Conservation (phyloP, 1,284 basidiomycete genomes). For the Puccinia coronata region DNA sequence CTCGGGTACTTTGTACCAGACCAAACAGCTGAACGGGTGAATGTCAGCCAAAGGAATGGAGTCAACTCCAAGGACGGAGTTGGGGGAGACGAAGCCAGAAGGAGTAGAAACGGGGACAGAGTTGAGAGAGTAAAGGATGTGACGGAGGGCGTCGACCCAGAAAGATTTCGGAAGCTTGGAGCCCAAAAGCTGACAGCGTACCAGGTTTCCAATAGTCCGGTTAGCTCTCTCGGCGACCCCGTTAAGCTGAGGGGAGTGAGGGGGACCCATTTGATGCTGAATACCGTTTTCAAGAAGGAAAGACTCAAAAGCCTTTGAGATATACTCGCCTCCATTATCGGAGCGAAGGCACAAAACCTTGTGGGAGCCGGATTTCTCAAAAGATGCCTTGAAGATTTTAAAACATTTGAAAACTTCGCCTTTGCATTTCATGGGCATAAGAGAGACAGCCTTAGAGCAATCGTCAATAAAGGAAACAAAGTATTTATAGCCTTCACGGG, state of each 20-base stretch:
- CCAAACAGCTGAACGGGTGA: slow-evolving; percentile 23
- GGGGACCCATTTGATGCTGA: slow-evolving; percentile 57
- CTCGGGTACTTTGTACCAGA: slow-evolving; percentile 27
- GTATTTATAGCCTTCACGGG: no score
- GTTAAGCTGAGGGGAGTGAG: slow-evolving; percentile 60
- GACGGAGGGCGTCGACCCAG: no score
- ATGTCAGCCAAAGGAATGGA: slow-evolving; percentile 20
- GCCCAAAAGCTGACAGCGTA: background rate
- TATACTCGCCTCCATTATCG: slow-evolving; percentile 51
- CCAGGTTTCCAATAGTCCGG: no score
- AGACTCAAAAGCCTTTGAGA: slow-evolving; percentile 53
- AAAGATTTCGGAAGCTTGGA: no score
- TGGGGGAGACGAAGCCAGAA: background rate
- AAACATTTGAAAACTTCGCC: slow-evolving; percentile 52
- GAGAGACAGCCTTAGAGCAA: slow-evolving; percentile 2
- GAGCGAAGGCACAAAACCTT: slow-evolving; percentile 57
- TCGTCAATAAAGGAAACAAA: no score
- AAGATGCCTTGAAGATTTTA: no score
- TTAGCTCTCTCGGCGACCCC: no score
- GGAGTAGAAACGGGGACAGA: background rate
- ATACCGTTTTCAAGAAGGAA: slow-evolving; percentile 58
- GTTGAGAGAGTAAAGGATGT: no score
- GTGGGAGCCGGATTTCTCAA: slow-evolving; percentile 53
- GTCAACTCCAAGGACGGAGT: background rate
- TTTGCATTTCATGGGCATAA: slow-evolving; percentile 34